These are phyloP conservation scores for Luffa aegyptiaca DNA, from an alignment of 306 rosid species.

Conservation along the genomic window DNA sequence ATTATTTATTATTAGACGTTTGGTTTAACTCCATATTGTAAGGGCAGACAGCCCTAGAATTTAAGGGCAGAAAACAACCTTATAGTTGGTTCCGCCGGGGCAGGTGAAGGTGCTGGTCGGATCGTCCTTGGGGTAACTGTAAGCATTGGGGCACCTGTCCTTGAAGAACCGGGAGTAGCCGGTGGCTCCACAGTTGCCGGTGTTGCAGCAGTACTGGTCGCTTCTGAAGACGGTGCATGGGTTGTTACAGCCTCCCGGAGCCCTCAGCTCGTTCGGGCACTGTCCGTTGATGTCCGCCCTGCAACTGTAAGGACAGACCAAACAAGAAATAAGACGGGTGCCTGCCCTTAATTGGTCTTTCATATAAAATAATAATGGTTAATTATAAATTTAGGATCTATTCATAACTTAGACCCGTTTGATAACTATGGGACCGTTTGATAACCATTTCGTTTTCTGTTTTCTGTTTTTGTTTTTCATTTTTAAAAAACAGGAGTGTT, in stretches of 20 bases:
- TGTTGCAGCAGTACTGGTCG: conserved; percentile 32
- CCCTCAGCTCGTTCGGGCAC: conserved; percentile 36
- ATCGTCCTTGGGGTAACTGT: conserved; percentile 45
- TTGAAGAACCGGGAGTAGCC: conserved; percentile 38
- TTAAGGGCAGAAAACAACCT: conserved; percentile 30
- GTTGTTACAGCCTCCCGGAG: conserved; percentile 38
- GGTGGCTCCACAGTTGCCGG: conserved; percentile 26
- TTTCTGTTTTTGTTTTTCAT: no score
- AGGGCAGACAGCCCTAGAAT: background rate
- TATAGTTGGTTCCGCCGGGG: conserved; percentile 31
- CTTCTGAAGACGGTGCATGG: conserved; percentile 35
- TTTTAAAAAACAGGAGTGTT: no score
- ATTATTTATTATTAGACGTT: background rate
- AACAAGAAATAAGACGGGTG: no score
- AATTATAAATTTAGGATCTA: no score
- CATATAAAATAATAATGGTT: no score
- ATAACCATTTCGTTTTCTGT: no score
- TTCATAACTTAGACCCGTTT: no score
- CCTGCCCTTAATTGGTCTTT: no score
- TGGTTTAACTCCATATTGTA: background rate
- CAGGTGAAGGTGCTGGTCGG: conserved; percentile 36
- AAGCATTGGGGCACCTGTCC: conserved; percentile 33
- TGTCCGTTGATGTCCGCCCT: conserved; percentile 31
- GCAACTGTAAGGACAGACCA: conserved; percentile 8
- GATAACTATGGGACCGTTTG: no score